A percentile compares a stretch with the other conserved stretches of the same genome.
Evolutionary conservation across 2,329 filamentous ascomycete genomes (phyloP).

Genomic region (Lecanicillium sp.): DNA sequence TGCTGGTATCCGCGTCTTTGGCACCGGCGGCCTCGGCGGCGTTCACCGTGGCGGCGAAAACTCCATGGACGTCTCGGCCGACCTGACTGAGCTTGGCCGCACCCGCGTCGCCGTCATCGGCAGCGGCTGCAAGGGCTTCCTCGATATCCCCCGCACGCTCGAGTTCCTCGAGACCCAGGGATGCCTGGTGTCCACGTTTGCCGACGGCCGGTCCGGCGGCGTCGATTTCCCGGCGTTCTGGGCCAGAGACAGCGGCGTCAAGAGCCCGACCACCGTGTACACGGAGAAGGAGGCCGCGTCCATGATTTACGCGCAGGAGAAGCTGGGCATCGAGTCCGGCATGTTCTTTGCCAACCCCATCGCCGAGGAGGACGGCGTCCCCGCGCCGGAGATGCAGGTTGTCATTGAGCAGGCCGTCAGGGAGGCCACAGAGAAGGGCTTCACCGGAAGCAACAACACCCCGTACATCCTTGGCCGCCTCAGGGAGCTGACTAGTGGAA

Average conservation of each 20-base stretch:
- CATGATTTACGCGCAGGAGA: constrained; percentile 76
- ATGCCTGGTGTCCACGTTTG: constrained; percentile 82
- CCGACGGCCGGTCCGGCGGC: constrained; percentile 64
- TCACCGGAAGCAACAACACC: constrained; percentile 71
- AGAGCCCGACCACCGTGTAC: constrained; percentile 68
- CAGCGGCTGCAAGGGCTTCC: constrained; percentile 91
- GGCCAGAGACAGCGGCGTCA: constrained; percentile 76
- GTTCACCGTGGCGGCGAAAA: constrained; percentile 85
- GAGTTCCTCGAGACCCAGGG: constrained; percentile 70
- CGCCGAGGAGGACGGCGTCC: constrained; percentile 62
- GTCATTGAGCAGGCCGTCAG: constrained; percentile 63
- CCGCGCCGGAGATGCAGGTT: constrained; percentile 62
- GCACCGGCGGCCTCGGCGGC: constrained; percentile 88
- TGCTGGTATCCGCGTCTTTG: constrained; percentile 87
- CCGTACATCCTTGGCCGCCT: constrained; percentile 77
- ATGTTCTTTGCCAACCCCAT: constrained; percentile 88
- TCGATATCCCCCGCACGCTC: constrained; percentile 84
- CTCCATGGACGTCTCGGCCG: constrained; percentile 90
- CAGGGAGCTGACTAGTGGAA: constrained; percentile 67
- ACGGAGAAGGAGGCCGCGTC: constrained; percentile 78
- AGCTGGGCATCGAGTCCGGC: constrained; percentile 67
- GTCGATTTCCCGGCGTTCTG: constrained; percentile 93
- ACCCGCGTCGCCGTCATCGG: constrained; percentile 84
- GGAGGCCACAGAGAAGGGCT: constrained; percentile 58
- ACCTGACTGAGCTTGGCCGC: constrained; percentile 86